These are phyloP conservation scores for Anthracocystis setariae DNA, from an alignment of 1,284 basidiomycete species.

Conservation along the genomic window DNA sequence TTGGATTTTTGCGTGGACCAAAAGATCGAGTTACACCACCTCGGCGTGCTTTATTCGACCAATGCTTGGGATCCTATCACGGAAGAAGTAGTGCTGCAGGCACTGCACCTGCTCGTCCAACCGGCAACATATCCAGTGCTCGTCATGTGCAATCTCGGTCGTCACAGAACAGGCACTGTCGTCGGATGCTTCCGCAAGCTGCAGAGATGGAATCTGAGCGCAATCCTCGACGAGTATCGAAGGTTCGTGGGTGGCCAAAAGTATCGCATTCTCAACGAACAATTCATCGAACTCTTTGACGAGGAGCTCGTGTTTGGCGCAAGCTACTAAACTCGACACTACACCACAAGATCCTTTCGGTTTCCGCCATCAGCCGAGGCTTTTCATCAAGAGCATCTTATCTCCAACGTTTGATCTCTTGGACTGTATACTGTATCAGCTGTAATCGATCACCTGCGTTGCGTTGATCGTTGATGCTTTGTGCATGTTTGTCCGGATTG, in stretches of 20 bases:
- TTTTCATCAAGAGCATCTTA: no score
- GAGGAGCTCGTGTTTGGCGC: constrained; percentile 72
- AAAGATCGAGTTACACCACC: constrained; percentile 68
- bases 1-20: constrained; percentile 63
- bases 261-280: constrained; percentile 71
- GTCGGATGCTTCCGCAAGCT: constrained; percentile 70
- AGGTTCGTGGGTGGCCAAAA: constrained; percentile 71
- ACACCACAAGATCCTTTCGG: no score
- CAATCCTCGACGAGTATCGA: constrained; percentile 72
- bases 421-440: no score
- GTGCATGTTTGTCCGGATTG: no score
- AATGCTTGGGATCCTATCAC: constrained; percentile 69
- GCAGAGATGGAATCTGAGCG: constrained; percentile 71
- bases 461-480: no score
- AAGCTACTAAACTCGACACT: constrained; percentile 39
- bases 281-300: constrained; percentile 73
- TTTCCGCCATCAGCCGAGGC: no score
- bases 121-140: constrained; percentile 70
- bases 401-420: no score
- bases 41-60: constrained; percentile 69
- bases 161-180: constrained; percentile 71
- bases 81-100: constrained; percentile 72
- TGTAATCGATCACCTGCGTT: no score
- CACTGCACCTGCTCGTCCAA: constrained; percentile 71
- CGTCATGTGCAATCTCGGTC: constrained; percentile 72